A percentile compares a stretch with the other conserved stretches of the same genome.
phyloP scores from a whole-genome alignment of 192 early-diverging fungal genomes.

The Dissophora globulifera region DNA sequence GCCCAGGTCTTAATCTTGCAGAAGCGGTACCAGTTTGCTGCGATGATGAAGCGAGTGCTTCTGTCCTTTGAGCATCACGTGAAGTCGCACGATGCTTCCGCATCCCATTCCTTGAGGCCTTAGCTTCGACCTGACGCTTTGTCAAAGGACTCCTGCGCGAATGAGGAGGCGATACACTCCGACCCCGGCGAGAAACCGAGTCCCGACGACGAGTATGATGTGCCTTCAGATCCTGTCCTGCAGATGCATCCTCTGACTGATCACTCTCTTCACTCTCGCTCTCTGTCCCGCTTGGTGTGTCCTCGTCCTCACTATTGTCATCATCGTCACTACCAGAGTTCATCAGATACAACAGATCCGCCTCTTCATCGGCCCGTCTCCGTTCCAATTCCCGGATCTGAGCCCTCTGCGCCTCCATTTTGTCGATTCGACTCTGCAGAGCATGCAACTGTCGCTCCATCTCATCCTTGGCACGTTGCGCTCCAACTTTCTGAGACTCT shows the following conservation, averaged over 20 bases:
- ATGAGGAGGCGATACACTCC: too few species aligned
- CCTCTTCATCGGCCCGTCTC: constrained; percentile 13
- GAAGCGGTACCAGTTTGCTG: too few species aligned
- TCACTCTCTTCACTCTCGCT: constrained; percentile 18
- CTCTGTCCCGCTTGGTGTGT: constrained; percentile 12
- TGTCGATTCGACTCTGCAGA: constrained; percentile 18
- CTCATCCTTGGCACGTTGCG: constrained; percentile 20
- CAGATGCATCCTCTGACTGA: background rate
- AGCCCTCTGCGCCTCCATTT: constrained; percentile 14
- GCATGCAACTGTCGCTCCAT: constrained; percentile 4
- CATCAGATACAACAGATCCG: constrained; percentile 19
- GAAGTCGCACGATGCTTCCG: too few species aligned
- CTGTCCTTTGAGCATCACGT: too few species aligned
- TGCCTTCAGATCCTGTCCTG: too few species aligned
- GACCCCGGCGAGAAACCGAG: too few species aligned
- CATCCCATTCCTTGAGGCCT: too few species aligned
- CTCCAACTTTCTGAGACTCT: constrained; percentile 1
- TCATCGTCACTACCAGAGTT: constrained; percentile 26
- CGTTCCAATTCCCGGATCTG: constrained; percentile 7
- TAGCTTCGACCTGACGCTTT: too few species aligned
- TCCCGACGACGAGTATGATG: too few species aligned
- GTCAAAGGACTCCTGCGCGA: too few species aligned
- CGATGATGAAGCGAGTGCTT: too few species aligned
- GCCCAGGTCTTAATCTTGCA: too few species aligned
- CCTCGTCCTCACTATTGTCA: constrained; percentile 8